Evolutionary conservation across 768 basidiomycete genomes (phyloP).

Genomic region (Boletellus ananiceps): DNA sequence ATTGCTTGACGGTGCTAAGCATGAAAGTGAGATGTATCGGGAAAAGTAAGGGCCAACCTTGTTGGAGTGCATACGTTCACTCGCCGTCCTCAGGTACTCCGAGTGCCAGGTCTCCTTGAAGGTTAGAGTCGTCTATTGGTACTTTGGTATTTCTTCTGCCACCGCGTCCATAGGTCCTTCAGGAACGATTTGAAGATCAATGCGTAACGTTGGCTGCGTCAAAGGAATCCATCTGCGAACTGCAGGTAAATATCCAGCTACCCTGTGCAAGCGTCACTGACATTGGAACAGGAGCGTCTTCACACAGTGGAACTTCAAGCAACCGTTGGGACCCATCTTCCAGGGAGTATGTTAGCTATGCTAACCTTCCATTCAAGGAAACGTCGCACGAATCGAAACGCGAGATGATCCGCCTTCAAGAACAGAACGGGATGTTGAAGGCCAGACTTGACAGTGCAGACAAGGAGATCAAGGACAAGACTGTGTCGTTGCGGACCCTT

Average conservation of each 20-base stretch:
- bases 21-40: conserved; percentile 19
- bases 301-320: conserved; percentile 14
- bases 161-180: conserved; percentile 36
- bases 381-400: conserved; percentile 9
- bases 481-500: conserved; percentile 11
- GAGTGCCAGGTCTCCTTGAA: conserved; percentile 23
- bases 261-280: not conserved
- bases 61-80: not conserved
- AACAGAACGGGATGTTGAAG: conserved; percentile 19
- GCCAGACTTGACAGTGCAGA: conserved; percentile 11
- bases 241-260: conserved; percentile 35
- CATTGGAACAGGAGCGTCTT: conserved; percentile 21
- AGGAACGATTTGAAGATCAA: conserved; percentile 61
- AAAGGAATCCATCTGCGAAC: conserved; percentile 50
- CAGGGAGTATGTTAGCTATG: no score
- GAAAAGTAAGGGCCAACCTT: conserved; percentile 21
- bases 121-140: conserved; percentile 9
- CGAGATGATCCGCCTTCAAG: conserved; percentile 18
- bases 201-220: conserved; percentile 46
- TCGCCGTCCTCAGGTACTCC: conserved; percentile 12
- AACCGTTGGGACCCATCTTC: conserved; percentile 11
- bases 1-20: conserved; percentile 13
- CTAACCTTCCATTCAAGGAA: conserved; percentile 15
- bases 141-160: not conserved
- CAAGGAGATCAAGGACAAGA: conserved; percentile 9